A percentile compares a stretch with the other conserved stretches of the same genome.
phyloP scores from a whole-genome alignment of 495 filamentous ascomycete species.

The Trichoderma virens region DNA sequence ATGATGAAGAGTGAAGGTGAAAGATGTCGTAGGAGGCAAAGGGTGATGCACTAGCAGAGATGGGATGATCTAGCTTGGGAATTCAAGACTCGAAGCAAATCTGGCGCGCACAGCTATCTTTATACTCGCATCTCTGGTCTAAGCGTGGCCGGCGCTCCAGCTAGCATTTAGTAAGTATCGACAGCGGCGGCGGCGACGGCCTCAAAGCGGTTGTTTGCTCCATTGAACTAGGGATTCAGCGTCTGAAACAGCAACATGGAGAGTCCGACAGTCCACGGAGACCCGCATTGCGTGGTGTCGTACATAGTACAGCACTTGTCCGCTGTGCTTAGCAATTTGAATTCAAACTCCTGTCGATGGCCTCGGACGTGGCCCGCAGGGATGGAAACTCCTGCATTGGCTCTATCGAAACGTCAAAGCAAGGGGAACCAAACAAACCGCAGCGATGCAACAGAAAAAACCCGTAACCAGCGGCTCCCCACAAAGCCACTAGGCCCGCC shows the following conservation, averaged over 20 bases:
- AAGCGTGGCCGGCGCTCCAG: background rate
- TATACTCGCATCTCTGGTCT: background rate
- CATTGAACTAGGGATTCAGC: background rate
- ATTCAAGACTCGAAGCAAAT: background rate
- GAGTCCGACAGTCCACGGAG: background rate
- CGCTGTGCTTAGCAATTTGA: no score
- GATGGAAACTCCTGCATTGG: no score
- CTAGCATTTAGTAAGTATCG: background rate
- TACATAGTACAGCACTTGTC: no score
- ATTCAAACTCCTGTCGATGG: no score
- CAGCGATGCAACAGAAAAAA: background rate
- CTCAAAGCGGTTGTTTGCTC: slow-evolving; percentile 3
- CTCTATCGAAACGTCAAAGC: background rate
- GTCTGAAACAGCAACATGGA: background rate
- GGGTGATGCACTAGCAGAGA: background rate
- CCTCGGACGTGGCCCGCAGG: no score
- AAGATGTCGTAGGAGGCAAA: background rate
- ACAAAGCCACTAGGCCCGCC: background rate
- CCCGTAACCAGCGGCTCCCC: background rate
- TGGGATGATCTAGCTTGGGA: background rate
- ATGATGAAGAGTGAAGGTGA: slow-evolving; percentile 10
- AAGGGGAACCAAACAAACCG: background rate
- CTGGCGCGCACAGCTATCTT: background rate
- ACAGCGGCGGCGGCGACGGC: background rate
- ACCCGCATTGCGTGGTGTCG: no score